phyloP scores from a whole-genome alignment of 345 rosid species.

The Hypericum perforatum region DNA sequence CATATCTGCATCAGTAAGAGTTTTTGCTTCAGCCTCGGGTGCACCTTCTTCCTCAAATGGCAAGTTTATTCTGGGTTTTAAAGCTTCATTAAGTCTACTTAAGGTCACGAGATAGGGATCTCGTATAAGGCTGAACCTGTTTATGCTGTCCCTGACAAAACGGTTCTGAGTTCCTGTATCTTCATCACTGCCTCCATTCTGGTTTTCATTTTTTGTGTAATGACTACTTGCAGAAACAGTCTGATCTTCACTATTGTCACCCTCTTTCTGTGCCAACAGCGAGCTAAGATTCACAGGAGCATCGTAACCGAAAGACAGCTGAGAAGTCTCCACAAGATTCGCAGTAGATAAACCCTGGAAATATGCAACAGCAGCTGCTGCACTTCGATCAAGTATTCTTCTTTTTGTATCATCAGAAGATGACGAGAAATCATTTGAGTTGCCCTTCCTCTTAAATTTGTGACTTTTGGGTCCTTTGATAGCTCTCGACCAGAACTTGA shows the following conservation, averaged over 20 bases:
- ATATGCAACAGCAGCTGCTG: constrained; percentile 56
- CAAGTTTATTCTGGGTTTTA: constrained; percentile 24
- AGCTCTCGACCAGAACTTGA: constrained; percentile 53
- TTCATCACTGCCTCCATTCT: constrained; percentile 22
- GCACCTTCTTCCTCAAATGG: constrained; percentile 16
- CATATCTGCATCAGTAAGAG: constrained; percentile 19
- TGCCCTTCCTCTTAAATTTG: constrained; percentile 55
- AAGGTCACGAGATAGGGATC: constrained; percentile 63
- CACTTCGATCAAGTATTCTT: constrained; percentile 70
- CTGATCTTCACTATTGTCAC: constrained; percentile 17
- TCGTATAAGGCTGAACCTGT: constrained; percentile 28
- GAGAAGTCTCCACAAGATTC: constrained; percentile 31
- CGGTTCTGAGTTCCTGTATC: constrained; percentile 14
- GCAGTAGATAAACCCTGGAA: constrained; percentile 40
- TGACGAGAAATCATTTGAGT: constrained; percentile 33
- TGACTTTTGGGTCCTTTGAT: constrained; percentile 49
- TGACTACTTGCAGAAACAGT: constrained; percentile 7
- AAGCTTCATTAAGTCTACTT: constrained; percentile 33
- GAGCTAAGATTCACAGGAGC: constrained; percentile 24
- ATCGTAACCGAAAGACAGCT: constrained; percentile 31
- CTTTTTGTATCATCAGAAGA: constrained; percentile 48
- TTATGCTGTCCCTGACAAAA: constrained; percentile 13
- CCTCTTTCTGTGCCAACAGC: constrained; percentile 31
- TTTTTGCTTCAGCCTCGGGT: constrained; percentile 22
- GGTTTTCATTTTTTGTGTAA: constrained; percentile 19